A percentile compares a stretch with the other conserved stretches of the same genome.
Evolutionary conservation across 2,329 filamentous ascomycete genomes (phyloP).

Genomic region (Lanzia echinophila): DNA sequence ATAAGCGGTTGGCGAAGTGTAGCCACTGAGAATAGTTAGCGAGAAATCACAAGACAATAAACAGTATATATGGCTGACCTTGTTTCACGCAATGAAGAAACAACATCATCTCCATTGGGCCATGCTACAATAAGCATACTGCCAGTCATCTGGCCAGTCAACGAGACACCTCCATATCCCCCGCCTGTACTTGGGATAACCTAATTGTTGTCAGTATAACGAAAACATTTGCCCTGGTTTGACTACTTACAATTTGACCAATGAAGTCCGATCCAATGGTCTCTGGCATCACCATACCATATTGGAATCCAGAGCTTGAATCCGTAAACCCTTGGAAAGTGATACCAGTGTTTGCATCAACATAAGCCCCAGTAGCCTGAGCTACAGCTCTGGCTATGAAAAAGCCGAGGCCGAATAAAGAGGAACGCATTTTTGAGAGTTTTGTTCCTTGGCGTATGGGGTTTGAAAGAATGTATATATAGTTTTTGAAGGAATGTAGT

Average conservation of each 20-base stretch:
- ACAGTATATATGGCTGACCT: not conserved
- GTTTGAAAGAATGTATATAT: not conserved
- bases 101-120: conserved; percentile 40
- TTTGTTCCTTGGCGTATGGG: not conserved
- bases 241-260: conserved; percentile 43
- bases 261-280: conserved; percentile 46
- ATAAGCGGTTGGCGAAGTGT: conserved; percentile 41
- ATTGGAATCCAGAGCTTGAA: conserved; percentile 34
- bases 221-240: too few relatives aligned
- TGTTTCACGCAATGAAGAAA: conserved; percentile 35
- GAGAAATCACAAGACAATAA: not conserved
- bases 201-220: not conserved
- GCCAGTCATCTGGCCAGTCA: conserved; percentile 40
- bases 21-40: conserved; percentile 29
- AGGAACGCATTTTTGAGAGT: conserved; percentile 5
- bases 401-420: conserved; percentile 2
- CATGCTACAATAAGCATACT: conserved; percentile 44
- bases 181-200: conserved; percentile 10
- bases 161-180: conserved; percentile 44
- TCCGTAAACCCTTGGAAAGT: conserved; percentile 35
- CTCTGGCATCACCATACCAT: conserved; percentile 46
- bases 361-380: conserved; percentile 28
- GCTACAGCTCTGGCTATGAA: conserved; percentile 7
- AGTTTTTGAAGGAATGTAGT: not conserved
- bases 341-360: conserved; percentile 41